phyloP scores from a whole-genome alignment of 169 alveolate genomes.

The Plasmodium blacklocki region DNA sequence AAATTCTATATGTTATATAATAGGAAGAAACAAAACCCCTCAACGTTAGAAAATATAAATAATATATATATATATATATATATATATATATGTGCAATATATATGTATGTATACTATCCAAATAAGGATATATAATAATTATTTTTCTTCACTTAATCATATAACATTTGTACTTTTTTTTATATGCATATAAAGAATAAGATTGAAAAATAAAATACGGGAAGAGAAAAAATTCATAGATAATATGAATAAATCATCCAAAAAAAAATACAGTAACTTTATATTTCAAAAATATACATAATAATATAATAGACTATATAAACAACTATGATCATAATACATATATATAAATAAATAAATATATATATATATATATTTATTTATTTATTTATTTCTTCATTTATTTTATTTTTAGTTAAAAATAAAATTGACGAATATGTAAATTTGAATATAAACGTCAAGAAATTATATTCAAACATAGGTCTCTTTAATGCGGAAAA shows the following conservation, averaged over 20 bases:
- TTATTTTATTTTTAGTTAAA: constrained; percentile 7
- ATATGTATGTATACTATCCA: too few relatives aligned
- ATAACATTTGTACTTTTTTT: not conserved
- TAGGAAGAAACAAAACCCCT: not conserved
- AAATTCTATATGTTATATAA: constrained; percentile 39
- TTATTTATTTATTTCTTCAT: too few relatives aligned
- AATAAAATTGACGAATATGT: constrained; percentile 31
- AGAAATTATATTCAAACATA: constrained; percentile 31
- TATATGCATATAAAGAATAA: not conserved
- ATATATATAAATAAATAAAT: too few relatives aligned
- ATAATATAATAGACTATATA: too few relatives aligned
- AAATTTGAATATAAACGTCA: constrained; percentile 25
- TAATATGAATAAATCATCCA: constrained; percentile 11
- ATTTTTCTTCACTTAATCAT: too few relatives aligned
- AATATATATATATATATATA: too few relatives aligned
- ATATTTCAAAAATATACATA: too few relatives aligned
- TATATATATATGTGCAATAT: too few relatives aligned
- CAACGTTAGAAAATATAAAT: not conserved
- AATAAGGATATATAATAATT: too few relatives aligned
- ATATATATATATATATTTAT: not conserved
- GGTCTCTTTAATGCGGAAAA: constrained; percentile 11
- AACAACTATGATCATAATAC: too few relatives aligned
- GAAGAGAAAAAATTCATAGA: constrained; percentile 34
- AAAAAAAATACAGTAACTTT: constrained; percentile 39
- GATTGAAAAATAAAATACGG: constrained; percentile 11